Conservation (phyloP, 2,329 filamentous ascomycete genomes). For the Trichophyton mentagrophytes region DNA sequence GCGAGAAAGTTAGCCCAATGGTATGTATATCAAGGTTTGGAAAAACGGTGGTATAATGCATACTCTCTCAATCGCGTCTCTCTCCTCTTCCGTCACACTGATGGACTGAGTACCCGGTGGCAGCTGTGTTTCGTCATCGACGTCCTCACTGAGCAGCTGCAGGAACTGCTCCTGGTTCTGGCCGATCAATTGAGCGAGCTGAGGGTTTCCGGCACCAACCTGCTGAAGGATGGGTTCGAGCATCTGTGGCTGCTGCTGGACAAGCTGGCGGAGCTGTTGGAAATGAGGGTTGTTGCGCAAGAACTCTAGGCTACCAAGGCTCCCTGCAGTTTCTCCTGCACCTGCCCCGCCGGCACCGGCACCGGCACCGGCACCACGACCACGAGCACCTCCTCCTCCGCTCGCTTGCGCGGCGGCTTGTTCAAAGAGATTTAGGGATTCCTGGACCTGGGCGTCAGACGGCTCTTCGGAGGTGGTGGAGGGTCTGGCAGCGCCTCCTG, state of each 20-base stretch:
- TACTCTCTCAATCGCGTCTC: slow-evolving; percentile 92
- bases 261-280: slow-evolving; percentile 90
- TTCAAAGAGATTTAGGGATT: slow-evolving; percentile 79
- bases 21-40: not conserved
- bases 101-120: slow-evolving; percentile 66
- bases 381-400: slow-evolving; percentile 32
- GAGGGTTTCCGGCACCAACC: slow-evolving; percentile 86
- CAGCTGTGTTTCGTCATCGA: slow-evolving; percentile 60
- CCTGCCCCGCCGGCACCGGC: slow-evolving; percentile 15
- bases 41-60: slow-evolving; percentile 22
- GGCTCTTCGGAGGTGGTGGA: no score
- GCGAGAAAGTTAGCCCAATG: not conserved
- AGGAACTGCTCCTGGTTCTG: slow-evolving; percentile 90
- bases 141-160: slow-evolving; percentile 75
- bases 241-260: slow-evolving; percentile 97
- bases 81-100: slow-evolving; percentile 86
- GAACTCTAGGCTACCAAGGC: slow-evolving; percentile 73
- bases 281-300: slow-evolving; percentile 92
- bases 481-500: not conserved
- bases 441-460: slow-evolving; percentile 26
- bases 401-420: slow-evolving; percentile 64
- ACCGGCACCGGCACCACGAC: slow-evolving; percentile 18
- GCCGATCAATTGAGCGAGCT: slow-evolving; percentile 82
- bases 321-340: slow-evolving; percentile 12
- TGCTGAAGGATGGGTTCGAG: slow-evolving; percentile 95